phyloP scores from a whole-genome alignment of 1,284 basidiomycete species.

The Ustilago nuda region DNA sequence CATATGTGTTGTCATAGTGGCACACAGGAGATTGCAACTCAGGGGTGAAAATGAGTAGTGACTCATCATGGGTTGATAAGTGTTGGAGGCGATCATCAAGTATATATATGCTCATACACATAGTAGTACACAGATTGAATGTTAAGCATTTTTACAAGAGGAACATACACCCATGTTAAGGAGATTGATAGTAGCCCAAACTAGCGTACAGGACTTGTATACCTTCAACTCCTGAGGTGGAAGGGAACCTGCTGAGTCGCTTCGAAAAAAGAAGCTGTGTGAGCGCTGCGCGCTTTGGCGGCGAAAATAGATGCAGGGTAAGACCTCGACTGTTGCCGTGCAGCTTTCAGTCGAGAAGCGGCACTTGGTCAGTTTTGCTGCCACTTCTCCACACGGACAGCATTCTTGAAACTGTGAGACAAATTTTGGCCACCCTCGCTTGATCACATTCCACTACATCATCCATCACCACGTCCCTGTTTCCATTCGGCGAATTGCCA shows the following conservation, averaged over 20 bases:
- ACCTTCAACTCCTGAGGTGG: not conserved
- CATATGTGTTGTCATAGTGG: too few relatives aligned
- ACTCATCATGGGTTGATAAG: too few relatives aligned
- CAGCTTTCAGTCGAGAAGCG: not conserved
- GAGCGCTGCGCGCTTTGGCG: not conserved
- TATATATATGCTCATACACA: too few relatives aligned
- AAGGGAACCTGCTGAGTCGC: not conserved
- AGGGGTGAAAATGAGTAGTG: too few relatives aligned
- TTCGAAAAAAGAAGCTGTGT: conserved; percentile 4
- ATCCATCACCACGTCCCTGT: not conserved
- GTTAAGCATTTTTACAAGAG: too few relatives aligned
- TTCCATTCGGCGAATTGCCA: not conserved
- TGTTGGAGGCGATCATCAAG: too few relatives aligned
- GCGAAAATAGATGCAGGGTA: conserved; percentile 7
- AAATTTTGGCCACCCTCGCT: not conserved
- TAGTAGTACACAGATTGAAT: not conserved
- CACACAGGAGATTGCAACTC: too few relatives aligned
- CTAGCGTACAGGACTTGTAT: too few relatives aligned
- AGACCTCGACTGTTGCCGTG: not conserved
- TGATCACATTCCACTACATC: not conserved
- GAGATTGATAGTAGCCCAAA: too few relatives aligned
- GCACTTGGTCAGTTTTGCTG: conserved; percentile 19
- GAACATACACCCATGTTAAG: too few relatives aligned
- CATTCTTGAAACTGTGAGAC: conserved; percentile 6
- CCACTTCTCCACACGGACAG: conserved; percentile 35